These are phyloP conservation scores for Sporothrix pallida DNA, from an alignment of 2,329 filamentous ascomycete genomes.

Conservation along the genomic window DNA sequence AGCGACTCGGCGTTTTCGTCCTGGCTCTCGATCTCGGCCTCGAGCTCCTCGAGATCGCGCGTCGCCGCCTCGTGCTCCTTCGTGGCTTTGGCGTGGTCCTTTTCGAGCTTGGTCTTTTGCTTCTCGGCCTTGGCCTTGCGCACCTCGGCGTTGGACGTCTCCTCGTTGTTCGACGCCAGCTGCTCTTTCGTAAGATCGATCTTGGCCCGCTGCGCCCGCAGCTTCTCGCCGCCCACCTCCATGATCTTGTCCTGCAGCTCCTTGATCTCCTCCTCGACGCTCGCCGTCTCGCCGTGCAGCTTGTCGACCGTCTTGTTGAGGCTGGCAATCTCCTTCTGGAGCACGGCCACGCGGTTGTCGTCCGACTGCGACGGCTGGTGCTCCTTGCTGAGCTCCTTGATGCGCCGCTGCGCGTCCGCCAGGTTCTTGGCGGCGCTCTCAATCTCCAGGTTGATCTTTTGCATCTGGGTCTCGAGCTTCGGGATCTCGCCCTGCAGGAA, in stretches of 20 bases:
- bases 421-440: conserved; percentile 86
- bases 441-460: conserved; percentile 87
- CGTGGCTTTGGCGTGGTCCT: conserved; percentile 76
- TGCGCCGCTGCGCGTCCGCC: conserved; percentile 79
- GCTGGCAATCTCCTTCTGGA: conserved; percentile 78
- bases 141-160: conserved; percentile 84
- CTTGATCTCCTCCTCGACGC: conserved; percentile 91
- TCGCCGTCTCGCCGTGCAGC: conserved; percentile 82
- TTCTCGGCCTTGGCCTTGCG: conserved; percentile 93
- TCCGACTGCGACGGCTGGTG: conserved; percentile 82
- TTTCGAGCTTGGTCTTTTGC: conserved; percentile 83
- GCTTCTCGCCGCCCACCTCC: conserved; percentile 93
- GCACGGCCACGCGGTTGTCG: conserved; percentile 70
- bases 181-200: conserved; percentile 89
- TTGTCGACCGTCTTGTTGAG: conserved; percentile 80
- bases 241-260: conserved; percentile 94
- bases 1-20: conserved; percentile 75
- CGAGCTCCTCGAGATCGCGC: conserved; percentile 76
- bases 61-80: conserved; percentile 77
- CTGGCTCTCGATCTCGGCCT: conserved; percentile 79
- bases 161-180: conserved; percentile 78
- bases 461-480: conserved; percentile 83
- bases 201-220: conserved; percentile 86
- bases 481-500: conserved; percentile 80
- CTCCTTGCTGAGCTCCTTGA: conserved; percentile 82